Percentiles rank a stretch among this genome's conserved stretches.
Evolutionary conservation across 2,329 filamentous ascomycete genomes (phyloP).

Genomic region (Iodosphaeria phyllophila): DNA sequence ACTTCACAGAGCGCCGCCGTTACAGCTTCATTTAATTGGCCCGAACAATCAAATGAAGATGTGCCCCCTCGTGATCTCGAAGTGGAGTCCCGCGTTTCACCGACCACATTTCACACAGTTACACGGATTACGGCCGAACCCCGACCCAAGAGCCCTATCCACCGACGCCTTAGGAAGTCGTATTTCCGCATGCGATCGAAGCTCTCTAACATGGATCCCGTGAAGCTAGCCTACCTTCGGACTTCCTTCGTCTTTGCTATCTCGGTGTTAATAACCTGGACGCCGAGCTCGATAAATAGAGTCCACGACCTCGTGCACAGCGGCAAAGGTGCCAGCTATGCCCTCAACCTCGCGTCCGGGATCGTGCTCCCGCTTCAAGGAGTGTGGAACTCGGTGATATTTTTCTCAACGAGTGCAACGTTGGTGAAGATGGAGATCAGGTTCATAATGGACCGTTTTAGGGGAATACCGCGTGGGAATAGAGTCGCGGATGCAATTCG

Average conservation of each 20-base stretch:
- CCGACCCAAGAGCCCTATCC: conserved; percentile 1
- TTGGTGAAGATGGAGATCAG: conserved; percentile 17
- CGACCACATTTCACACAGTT: conserved; percentile 9
- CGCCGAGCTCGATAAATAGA: conserved; percentile 52
- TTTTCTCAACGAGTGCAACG: conserved; percentile 43
- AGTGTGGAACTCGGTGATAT: conserved; percentile 65
- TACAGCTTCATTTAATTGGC: conserved; percentile 9
- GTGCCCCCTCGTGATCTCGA: neutral
- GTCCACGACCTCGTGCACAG: conserved; percentile 49
- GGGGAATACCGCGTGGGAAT: conserved; percentile 11
- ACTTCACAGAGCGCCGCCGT: conserved; percentile 1
- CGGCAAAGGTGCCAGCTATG: conserved; percentile 33
- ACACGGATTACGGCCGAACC: conserved; percentile 14
- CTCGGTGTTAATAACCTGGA: conserved; percentile 42
- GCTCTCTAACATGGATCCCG: conserved; percentile 28
- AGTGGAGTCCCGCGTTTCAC: conserved; percentile 1
- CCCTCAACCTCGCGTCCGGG: conserved; percentile 49
- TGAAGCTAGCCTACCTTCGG: conserved; percentile 41
- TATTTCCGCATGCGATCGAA: conserved; percentile 10
- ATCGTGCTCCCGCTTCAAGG: conserved; percentile 62
- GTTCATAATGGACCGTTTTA: conserved; percentile 4
- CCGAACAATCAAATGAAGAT: conserved; percentile 10
- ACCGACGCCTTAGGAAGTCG: conserved; percentile 5
- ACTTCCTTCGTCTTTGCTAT: conserved; percentile 43
- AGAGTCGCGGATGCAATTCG: conserved; percentile 10